phyloP scores from a whole-genome alignment of 2,329 filamentous ascomycete species.

The Beauveria rudraprayagi region DNA sequence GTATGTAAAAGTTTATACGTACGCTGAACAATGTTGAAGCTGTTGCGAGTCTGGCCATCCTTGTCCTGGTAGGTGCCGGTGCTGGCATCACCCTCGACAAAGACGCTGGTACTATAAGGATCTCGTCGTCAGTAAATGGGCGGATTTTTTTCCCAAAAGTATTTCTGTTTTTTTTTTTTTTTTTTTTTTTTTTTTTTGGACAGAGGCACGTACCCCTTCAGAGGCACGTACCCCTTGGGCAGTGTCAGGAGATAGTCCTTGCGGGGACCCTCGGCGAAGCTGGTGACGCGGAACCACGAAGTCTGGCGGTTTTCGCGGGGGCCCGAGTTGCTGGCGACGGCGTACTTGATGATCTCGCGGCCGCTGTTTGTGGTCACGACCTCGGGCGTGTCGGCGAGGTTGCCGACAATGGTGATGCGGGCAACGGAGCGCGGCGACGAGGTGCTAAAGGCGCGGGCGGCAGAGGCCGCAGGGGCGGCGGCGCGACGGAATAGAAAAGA shows the following conservation, averaged over 20 bases:
- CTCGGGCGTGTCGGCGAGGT: conserved; percentile 75
- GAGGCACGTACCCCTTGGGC: conserved; percentile 69
- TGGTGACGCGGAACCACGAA: conserved; percentile 77
- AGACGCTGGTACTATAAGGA: conserved; percentile 60
- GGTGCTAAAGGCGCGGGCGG: conserved; percentile 67
- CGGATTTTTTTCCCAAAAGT: not conserved
- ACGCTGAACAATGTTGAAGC: conserved; percentile 74
- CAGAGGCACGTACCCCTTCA: conserved; percentile 64
- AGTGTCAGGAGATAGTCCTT: conserved; percentile 66
- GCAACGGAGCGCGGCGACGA: conserved; percentile 59
- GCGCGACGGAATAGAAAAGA: conserved; percentile 46
- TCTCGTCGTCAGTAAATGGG: not conserved
- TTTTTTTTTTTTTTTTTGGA: not conserved
- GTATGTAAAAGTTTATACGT: conserved; percentile 32
- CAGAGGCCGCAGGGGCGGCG: conserved; percentile 37
- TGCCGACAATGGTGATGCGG: conserved; percentile 79
- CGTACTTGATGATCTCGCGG: conserved; percentile 67
- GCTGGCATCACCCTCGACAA: conserved; percentile 72
- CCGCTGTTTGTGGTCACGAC: conserved; percentile 61
- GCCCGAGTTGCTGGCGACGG: conserved; percentile 62
- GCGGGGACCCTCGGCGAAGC: conserved; percentile 62
- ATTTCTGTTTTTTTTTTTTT: not conserved
- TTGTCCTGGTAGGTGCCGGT: conserved; percentile 59
- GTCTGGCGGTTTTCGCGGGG: conserved; percentile 62
- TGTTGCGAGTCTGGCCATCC: conserved; percentile 58